Percentiles rank a stretch among this genome's conserved stretches.
Evolutionary conservation across 73 alveolate genomes (phyloP).

Genomic region (Paramecium primaurelia): DNA sequence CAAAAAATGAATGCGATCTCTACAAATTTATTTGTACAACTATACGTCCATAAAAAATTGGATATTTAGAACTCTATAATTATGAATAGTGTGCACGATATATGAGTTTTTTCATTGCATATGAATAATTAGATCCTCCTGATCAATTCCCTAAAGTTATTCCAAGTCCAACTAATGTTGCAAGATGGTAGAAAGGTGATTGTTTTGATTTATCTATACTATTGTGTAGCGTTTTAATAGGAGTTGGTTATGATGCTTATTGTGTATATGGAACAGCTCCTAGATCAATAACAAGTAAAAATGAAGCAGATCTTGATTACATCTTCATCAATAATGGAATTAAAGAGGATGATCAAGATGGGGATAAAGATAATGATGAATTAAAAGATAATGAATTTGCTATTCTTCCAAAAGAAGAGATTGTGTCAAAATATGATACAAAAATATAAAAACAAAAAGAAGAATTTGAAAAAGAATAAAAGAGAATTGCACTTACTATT

Average conservation of each 20-base stretch:
- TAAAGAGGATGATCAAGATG: slow-evolving; percentile 27
- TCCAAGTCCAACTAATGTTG: slow-evolving; percentile 95
- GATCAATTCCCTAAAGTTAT: slow-evolving; percentile 87
- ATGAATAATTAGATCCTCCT: slow-evolving; percentile 88
- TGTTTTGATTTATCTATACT: slow-evolving; percentile 91
- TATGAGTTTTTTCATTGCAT: slow-evolving; percentile 89
- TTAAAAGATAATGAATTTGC: slow-evolving; percentile 63
- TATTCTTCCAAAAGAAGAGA: slow-evolving; percentile 74
- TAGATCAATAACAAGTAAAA: slow-evolving; percentile 83
- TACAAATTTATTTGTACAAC: slow-evolving; percentile 92
- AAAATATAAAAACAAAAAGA: slow-evolving; percentile 58
- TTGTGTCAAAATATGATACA: slow-evolving; percentile 74
- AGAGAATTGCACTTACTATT: slow-evolving; percentile 77
- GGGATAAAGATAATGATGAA: slow-evolving; percentile 63
- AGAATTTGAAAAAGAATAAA: slow-evolving; percentile 62
- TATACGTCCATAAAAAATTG: slow-evolving; percentile 84
- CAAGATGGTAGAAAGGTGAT: slow-evolving; percentile 80
- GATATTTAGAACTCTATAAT: slow-evolving; percentile 93
- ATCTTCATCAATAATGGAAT: slow-evolving; percentile 65
- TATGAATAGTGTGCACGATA: slow-evolving; percentile 91
- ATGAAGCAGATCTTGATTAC: slow-evolving; percentile 81
- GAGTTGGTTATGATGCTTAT: slow-evolving; percentile 97
- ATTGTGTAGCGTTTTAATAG: slow-evolving; percentile 87
- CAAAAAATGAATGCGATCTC: slow-evolving; percentile 93
- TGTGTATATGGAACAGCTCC: slow-evolving; percentile 98